Evolutionary conservation across 768 basidiomycete genomes (phyloP).

Genomic region (Solioccasus polychromus): DNA sequence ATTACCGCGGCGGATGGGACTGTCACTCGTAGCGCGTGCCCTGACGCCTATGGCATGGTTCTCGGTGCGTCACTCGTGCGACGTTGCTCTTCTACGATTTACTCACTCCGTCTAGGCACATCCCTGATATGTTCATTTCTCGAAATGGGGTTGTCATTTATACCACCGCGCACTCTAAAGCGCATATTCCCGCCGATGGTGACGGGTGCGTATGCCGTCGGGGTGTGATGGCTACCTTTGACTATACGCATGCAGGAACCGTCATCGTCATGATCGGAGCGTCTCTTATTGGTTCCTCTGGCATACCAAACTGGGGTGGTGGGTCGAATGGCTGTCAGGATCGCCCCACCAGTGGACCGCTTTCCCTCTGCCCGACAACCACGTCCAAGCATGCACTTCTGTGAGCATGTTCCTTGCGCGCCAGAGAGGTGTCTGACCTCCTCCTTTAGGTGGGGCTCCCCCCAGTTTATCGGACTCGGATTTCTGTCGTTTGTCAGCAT

Average conservation of each 20-base stretch:
- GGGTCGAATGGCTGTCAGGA: slow-evolving; percentile 69
- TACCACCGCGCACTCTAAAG: slow-evolving; percentile 60
- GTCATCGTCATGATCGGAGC: slow-evolving; percentile 82
- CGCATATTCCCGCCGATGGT: slow-evolving; percentile 78
- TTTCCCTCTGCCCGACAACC: slow-evolving; percentile 69
- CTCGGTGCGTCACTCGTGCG: slow-evolving; percentile 44
- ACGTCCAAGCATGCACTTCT: slow-evolving; percentile 66
- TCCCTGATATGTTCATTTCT: slow-evolving; percentile 76
- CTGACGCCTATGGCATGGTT: slow-evolving; percentile 77
- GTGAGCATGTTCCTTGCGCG: slow-evolving; percentile 30
- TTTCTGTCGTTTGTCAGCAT: slow-evolving; percentile 80
- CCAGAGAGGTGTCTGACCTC: background rate
- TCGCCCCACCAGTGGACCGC: slow-evolving; percentile 64
- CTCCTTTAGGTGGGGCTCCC: slow-evolving; percentile 65
- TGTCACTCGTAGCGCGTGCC: slow-evolving; percentile 58
- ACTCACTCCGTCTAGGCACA: slow-evolving; percentile 46
- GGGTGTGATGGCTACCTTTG: too few relatives aligned
- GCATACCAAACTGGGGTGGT: slow-evolving; percentile 81
- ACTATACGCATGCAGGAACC: slow-evolving; percentile 46
- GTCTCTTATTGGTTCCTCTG: slow-evolving; percentile 70
- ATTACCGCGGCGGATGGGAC: slow-evolving; percentile 56
- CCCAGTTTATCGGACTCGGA: slow-evolving; percentile 82
- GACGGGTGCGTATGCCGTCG: slow-evolving; percentile 46
- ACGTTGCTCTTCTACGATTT: background rate
- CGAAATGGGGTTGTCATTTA: slow-evolving; percentile 76